Conservation (phyloP, 1,139 yeast genomes). For the Yamadazyma dushanensis region DNA sequence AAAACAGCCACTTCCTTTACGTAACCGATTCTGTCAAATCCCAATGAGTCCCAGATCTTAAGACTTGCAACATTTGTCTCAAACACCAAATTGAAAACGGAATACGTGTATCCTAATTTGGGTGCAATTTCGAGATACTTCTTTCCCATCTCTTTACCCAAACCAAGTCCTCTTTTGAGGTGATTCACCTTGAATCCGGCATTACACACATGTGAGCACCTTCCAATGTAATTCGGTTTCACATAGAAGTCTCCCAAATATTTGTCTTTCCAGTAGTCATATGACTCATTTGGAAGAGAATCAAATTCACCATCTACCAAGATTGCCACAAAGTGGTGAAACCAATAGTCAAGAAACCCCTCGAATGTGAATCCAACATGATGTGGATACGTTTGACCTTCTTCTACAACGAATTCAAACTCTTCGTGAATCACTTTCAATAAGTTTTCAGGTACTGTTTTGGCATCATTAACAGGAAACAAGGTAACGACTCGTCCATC, state of each 20-base stretch:
- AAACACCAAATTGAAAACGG: slow-evolving; percentile 82
- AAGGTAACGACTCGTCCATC: slow-evolving; percentile 31
- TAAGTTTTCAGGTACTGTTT: slow-evolving; percentile 36
- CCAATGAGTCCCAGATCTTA: slow-evolving; percentile 72
- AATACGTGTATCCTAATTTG: slow-evolving; percentile 66
- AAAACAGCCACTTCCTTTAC: slow-evolving; percentile 66
- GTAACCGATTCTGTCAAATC: slow-evolving; percentile 71
- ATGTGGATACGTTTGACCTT: slow-evolving; percentile 54
- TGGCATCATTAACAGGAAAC: slow-evolving; percentile 29
- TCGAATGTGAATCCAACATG: slow-evolving; percentile 24
- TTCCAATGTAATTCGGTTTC: slow-evolving; percentile 75
- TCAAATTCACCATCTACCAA: slow-evolving; percentile 39
- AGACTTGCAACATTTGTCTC: slow-evolving; percentile 68
- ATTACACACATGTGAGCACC: slow-evolving; percentile 78
- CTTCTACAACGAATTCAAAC: slow-evolving; percentile 47
- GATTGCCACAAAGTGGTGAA: slow-evolving; percentile 46
- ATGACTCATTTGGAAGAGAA: slow-evolving; percentile 13
- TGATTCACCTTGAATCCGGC: slow-evolving; percentile 73
- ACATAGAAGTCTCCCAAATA: slow-evolving; percentile 71
- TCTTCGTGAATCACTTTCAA: slow-evolving; percentile 34
- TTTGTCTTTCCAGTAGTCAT: slow-evolving; percentile 34
- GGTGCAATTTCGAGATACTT: slow-evolving; percentile 68
- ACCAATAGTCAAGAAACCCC: slow-evolving; percentile 43
- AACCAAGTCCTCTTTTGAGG: slow-evolving; percentile 53
- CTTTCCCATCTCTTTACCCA: slow-evolving; percentile 64